These are phyloP conservation scores for Fusarium circinatum DNA, from an alignment of 2,329 filamentous ascomycete genomes.

Conservation along the genomic window DNA sequence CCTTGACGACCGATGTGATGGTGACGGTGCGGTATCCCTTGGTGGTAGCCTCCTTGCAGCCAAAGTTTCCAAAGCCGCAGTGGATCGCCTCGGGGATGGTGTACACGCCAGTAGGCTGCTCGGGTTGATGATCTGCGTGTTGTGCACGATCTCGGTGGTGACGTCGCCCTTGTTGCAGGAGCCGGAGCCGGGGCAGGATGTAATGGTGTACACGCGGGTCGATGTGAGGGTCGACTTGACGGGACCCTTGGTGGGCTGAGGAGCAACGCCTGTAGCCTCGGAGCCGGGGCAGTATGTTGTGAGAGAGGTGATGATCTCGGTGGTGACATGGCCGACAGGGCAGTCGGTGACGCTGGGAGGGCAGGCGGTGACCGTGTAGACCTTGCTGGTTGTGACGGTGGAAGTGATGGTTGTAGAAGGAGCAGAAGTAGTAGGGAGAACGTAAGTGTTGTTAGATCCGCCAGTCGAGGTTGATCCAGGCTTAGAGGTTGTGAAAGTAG, in stretches of 20 bases:
- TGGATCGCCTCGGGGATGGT: slow-evolving; percentile 45
- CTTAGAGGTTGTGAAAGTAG: slow-evolving; percentile 23
- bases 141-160: slow-evolving; percentile 40
- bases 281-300: slow-evolving; percentile 52
- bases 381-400: slow-evolving; percentile 43
- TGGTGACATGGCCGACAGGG: slow-evolving; percentile 45
- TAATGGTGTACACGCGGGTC: slow-evolving; percentile 66
- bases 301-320: slow-evolving; percentile 41
- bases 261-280: neutral
- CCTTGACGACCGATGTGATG: slow-evolving; percentile 41
- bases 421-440: slow-evolving; percentile 14
- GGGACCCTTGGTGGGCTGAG: slow-evolving; percentile 19
- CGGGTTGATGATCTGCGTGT: slow-evolving; percentile 35
- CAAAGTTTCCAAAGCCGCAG: slow-evolving; percentile 41
- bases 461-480: neutral
- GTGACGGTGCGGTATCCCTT: slow-evolving; percentile 40
- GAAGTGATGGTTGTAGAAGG: slow-evolving; percentile 40
- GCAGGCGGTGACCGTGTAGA: slow-evolving; percentile 49
- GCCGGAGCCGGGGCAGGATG: slow-evolving; percentile 63
- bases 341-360: slow-evolving; percentile 43
- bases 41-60: slow-evolving; percentile 43
- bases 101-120: slow-evolving; percentile 45
- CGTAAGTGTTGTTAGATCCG: slow-evolving; percentile 3
- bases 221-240: slow-evolving; percentile 58
- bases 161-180: slow-evolving; percentile 36